Evolutionary conservation across 1,284 basidiomycete genomes (phyloP).

Genomic region (Trametes versicolor): DNA sequence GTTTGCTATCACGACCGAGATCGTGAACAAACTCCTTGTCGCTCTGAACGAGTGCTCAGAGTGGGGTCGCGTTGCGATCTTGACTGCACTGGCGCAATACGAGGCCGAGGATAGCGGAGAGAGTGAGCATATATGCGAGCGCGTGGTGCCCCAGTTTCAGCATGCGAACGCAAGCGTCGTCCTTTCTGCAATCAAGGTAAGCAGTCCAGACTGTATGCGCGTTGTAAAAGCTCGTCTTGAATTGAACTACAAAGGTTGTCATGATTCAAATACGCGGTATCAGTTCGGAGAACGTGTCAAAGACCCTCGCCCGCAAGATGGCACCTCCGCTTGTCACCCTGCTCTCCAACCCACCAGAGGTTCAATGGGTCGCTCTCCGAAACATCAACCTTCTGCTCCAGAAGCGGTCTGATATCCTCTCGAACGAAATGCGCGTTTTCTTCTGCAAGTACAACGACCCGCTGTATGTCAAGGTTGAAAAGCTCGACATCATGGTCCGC

Average conservation of each 20-base stretch:
- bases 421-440: conserved; percentile 98
- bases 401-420: conserved; percentile 88
- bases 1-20: conserved; percentile 84
- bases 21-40: conserved; percentile 92
- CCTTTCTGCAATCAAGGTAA: conserved; percentile 91
- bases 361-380: conserved; percentile 97
- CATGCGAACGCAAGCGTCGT: conserved; percentile 97
- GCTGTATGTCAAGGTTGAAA: conserved; percentile 97
- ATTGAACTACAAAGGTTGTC: conserved; percentile 70
- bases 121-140: conserved; percentile 98
- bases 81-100: conserved; percentile 90
- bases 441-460: conserved; percentile 99
- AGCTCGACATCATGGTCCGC: conserved; percentile 98
- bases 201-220: conserved; percentile 24
- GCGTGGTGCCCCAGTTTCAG: conserved; percentile 98
- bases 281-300: conserved; percentile 85
- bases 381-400: conserved; percentile 98
- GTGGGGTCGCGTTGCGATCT: conserved; percentile 96
- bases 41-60: conserved; percentile 99
- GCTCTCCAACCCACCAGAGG: conserved; percentile 80
- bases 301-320: conserved; percentile 95
- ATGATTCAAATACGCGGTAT: conserved; percentile 96
- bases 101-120: conserved; percentile 89
- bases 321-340: conserved; percentile 92
- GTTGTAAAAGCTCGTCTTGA: neutral